A percentile compares a stretch with the other conserved stretches of the same genome.
These are phyloP conservation scores for Aspergillus sclerotioniger DNA, from an alignment of 495 filamentous ascomycete genomes.

Conservation along the genomic window DNA sequence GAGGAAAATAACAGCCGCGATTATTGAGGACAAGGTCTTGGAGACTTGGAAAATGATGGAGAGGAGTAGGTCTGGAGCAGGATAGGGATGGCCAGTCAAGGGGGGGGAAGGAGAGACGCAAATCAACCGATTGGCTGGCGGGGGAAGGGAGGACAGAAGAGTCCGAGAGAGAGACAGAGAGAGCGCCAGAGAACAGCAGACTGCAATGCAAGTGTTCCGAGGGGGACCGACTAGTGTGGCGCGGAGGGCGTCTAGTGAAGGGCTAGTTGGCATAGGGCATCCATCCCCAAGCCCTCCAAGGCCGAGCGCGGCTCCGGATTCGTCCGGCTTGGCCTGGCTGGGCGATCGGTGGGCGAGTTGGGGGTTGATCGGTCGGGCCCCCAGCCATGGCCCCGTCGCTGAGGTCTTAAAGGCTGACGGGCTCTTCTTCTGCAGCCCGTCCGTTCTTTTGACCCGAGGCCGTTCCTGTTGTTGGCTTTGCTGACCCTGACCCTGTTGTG, in stretches of 20 bases:
- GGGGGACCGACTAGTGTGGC: background rate
- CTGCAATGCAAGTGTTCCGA: background rate
- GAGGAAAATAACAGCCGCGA: too few relatives aligned
- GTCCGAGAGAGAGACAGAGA: background rate
- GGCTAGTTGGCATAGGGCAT: background rate
- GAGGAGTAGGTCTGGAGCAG: background rate
- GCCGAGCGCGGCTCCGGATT: background rate
- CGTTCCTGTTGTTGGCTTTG: background rate
- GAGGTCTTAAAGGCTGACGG: background rate
- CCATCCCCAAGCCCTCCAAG: background rate
- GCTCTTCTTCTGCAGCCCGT: background rate
- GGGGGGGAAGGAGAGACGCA: background rate
- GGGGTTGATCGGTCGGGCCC: background rate
- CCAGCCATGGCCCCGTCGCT: background rate
- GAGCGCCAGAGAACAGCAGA: too few relatives aligned
- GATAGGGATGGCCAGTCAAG: background rate
- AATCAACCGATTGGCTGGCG: slow-evolving; percentile 2
- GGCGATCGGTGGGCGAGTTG: background rate
- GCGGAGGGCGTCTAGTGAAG: background rate
- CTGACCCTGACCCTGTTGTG: background rate
- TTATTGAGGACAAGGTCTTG: too few relatives aligned
- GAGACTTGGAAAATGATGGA: too few relatives aligned
- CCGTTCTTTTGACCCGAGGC: background rate
- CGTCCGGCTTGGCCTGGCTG: slow-evolving; percentile 1
- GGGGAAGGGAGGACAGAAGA: background rate